Base-by-base conservation (phyloP, 2,329 filamentous ascomycete genomes). In the Aureobasidium uvarum region DNA sequence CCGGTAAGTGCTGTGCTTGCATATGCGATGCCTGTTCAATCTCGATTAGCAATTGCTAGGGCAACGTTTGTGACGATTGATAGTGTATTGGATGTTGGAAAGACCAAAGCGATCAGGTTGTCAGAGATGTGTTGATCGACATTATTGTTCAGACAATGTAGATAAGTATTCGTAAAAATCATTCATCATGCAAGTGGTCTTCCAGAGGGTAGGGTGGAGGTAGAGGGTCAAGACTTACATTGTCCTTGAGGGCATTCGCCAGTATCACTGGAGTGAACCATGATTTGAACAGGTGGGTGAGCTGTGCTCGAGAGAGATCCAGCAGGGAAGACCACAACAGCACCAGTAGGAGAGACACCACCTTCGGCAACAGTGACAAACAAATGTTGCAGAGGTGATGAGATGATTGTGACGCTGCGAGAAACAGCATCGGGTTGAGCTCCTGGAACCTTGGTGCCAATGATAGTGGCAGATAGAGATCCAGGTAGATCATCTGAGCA, bases 91-190 rank as follows among this genome's bases (percentile, higher is more conserved):
- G 50, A 46, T 62, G 68, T 54, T 64, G 64, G 54, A 67, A 65
- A 72, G 68, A 51, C 66, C 59, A 51, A 63, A 66, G 75, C 77
- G 81, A 86, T 96, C 92, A 96, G 92, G 81, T 88, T 91, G 88
- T 94, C 88, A 94, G 89, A 92, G 86, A 85, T 62, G 58, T 62
- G 58, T 85, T 83, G 39, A 54, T 77, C 83, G 84, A 95, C 92
- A 87, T 96, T 93, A 84, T 78, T 81, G 80, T 89, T 96, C 94
- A 93, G 94, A 90, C 92, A 98, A 98, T 97, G 94, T 98, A 97
- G 94, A 97, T 98, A 98, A 98, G 93, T 93, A 91, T 95, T 96
- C 84, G 79, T 83, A 82, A 79, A 79, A 66, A 78, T 80, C 85
- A 79, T 78, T 96, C 93, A 98, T 97, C 94, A 92, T 89, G 75